A percentile compares a stretch with the other conserved stretches of the same genome.
phyloP scores from a whole-genome alignment of 2,329 filamentous ascomycete species.

The Colletotrichum sojae region DNA sequence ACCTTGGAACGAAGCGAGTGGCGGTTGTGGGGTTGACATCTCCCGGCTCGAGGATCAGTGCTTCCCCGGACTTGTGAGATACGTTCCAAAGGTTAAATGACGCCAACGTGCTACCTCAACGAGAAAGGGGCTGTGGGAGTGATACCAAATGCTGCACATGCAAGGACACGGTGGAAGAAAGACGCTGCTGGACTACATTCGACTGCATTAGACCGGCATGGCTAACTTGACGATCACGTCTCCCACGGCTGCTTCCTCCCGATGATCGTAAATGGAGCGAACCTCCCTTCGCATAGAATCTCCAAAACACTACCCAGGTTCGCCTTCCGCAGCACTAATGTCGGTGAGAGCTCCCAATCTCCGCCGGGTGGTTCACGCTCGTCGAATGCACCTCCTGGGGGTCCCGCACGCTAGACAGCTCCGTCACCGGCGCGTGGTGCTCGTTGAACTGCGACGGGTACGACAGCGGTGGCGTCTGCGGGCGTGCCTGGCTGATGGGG shows the following conservation, averaged over 20 bases:
- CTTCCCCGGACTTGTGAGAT: too few species aligned
- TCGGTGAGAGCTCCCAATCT: conserved; percentile 11
- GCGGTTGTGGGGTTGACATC: conserved; percentile 74
- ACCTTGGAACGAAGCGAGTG: conserved; percentile 67
- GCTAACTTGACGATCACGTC: background rate
- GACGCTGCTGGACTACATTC: background rate
- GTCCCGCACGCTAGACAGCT: conserved; percentile 19
- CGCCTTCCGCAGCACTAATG: background rate
- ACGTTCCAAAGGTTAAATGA: background rate
- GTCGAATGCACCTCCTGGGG: conserved; percentile 29
- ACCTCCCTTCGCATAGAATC: background rate
- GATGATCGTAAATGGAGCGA: background rate
- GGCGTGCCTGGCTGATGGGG: conserved; percentile 20
- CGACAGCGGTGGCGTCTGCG: conserved; percentile 31
- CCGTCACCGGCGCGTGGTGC: conserved; percentile 18
- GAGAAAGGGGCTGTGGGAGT: too few species aligned
- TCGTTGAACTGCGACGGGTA: conserved; percentile 29
- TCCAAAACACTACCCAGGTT: background rate
- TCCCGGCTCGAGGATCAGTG: conserved; percentile 73
- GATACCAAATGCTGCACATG: too few species aligned
- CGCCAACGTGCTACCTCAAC: too few species aligned
- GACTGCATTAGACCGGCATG: background rate
- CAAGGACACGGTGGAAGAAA: too few species aligned
- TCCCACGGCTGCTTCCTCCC: background rate
- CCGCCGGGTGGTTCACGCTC: conserved; percentile 12